Evolutionary conservation across 2,329 filamentous ascomycete genomes (phyloP).

Genomic region (Conoideocrella luteorostrata): DNA sequence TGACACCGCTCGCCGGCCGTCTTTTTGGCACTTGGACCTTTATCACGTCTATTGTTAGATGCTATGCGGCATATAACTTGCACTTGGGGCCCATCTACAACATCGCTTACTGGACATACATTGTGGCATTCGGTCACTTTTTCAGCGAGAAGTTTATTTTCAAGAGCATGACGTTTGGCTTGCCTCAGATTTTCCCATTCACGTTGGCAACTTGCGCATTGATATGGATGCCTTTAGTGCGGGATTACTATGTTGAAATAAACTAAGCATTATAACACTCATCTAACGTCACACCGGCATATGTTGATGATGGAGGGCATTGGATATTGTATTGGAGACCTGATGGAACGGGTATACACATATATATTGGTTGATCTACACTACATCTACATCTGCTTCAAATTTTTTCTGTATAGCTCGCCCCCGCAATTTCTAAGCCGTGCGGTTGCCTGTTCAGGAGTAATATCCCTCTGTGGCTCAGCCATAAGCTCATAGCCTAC

Average conservation of each 20-base stretch:
- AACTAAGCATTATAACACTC: no score
- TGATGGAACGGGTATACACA: no score
- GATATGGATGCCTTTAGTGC: conserved; percentile 61
- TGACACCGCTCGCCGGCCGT: conserved; percentile 69
- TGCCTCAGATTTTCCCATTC: conserved; percentile 51
- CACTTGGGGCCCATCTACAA: conserved; percentile 67
- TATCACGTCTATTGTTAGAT: conserved; percentile 66
- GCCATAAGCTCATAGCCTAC: conserved; percentile 96
- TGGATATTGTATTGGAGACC: no score
- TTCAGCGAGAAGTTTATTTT: conserved; percentile 74
- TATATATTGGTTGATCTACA: no score
- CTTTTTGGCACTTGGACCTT: conserved; percentile 88
- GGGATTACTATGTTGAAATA: conserved; percentile 58
- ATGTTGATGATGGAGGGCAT: no score
- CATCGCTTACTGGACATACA: conserved; percentile 75
- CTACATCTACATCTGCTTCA: no score
- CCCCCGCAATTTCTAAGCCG: conserved; percentile 71
- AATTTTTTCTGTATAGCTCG: conserved; percentile 70
- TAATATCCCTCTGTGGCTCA: conserved; percentile 97
- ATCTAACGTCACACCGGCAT: no score
- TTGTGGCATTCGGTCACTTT: conserved; percentile 72
- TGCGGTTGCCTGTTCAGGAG: conserved; percentile 86
- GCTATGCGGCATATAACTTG: conserved; percentile 82
- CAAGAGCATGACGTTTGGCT: conserved; percentile 62
- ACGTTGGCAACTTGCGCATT: conserved; percentile 43